These are phyloP conservation scores for Zalaria obscura DNA, from an alignment of 2,329 filamentous ascomycete genomes.

Conservation along the genomic window DNA sequence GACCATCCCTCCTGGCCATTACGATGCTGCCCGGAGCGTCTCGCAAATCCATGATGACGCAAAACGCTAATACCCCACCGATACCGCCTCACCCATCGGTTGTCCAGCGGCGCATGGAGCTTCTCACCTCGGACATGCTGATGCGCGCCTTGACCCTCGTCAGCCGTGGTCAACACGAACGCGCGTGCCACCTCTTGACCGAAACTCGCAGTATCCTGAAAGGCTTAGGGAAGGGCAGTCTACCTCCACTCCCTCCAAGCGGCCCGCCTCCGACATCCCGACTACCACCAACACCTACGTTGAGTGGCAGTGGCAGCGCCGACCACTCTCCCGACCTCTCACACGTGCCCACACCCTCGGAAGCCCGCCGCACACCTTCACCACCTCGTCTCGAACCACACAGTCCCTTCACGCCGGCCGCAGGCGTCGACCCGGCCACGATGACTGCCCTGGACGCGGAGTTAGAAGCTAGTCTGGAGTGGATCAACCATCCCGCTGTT, in stretches of 20 bases:
- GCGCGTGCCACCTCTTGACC: conserved; percentile 78
- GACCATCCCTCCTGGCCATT: conserved; percentile 83
- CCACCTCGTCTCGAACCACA: conserved; percentile 18
- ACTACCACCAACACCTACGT: conserved; percentile 20
- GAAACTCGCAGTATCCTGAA: conserved; percentile 94
- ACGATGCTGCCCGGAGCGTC: conserved; percentile 68
- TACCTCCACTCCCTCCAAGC: conserved; percentile 69
- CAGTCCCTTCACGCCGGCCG: conserved; percentile 42
- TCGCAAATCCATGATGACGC: conserved; percentile 12
- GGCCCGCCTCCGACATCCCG: conserved; percentile 19
- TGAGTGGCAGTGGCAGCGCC: conserved; percentile 7
- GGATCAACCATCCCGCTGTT: conserved; percentile 93
- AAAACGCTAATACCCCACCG: conserved; percentile 40
- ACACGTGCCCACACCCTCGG: conserved; percentile 7
- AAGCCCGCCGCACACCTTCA: conserved; percentile 23
- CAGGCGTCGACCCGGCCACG: conserved; percentile 70
- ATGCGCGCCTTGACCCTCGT: conserved; percentile 83
- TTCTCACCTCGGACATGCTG: conserved; percentile 95
- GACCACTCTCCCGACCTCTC: conserved; percentile 9
- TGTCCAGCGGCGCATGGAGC: conserved; percentile 92
- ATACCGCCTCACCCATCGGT: conserved; percentile 93
- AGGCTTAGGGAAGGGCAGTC: conserved; percentile 83
- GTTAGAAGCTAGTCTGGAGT: conserved; percentile 79
- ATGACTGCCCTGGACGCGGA: conserved; percentile 83
- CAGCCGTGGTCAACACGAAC: conserved; percentile 80